Conservation (phyloP, 441 rosid genomes). For the Pelargonium exstipulatum region DNA sequence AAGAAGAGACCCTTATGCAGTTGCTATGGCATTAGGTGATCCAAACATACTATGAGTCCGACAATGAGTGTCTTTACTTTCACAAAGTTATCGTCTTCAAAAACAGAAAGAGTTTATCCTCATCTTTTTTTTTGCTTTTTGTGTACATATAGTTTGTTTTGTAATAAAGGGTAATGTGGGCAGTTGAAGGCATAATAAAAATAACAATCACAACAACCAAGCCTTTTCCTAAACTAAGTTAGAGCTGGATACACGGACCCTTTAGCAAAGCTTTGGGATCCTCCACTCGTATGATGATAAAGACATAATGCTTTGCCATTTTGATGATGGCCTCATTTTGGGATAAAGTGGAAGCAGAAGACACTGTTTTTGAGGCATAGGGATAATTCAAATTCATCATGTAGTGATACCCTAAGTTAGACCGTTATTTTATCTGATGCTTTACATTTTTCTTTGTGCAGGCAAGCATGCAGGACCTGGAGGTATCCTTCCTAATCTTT, state of each 20-base stretch:
- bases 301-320: not conserved
- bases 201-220: not conserved
- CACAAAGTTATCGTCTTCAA: not conserved
- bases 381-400: not conserved
- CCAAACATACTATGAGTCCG: not conserved
- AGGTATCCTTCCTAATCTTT: conserved; percentile 44
- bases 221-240: not conserved
- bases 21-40: conserved; percentile 91
- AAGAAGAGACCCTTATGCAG: conserved; percentile 82
- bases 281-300: not conserved
- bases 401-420: not conserved
- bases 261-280: not conserved
- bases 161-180: not conserved
- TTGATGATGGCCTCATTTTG: not conserved
- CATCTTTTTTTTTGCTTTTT: not conserved
- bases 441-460: conserved; percentile 40
- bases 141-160: not conserved
- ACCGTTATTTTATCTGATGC: conserved; percentile 20
- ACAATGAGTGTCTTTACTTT: not conserved
- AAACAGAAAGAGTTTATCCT: not conserved
- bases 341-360: conserved; percentile 1
- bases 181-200: not conserved
- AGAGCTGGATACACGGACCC: not conserved
- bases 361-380: not conserved
- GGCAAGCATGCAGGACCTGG: conserved; percentile 83